Base-by-base conservation (phyloP, 805 yeast genomes). In the Candida schatavii region DNA sequence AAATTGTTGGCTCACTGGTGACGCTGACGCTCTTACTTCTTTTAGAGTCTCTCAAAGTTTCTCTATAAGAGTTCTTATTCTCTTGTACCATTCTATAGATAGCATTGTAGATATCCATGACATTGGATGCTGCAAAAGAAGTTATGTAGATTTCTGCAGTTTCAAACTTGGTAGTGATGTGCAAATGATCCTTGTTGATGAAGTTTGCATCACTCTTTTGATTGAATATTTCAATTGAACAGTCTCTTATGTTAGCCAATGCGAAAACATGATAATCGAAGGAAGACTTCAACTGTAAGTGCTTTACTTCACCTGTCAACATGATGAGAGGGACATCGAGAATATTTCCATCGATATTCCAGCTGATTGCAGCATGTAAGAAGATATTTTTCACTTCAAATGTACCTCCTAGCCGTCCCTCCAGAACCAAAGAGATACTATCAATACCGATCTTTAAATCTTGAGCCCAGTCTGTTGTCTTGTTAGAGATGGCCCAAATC, bases 261-360 rank as follows among this genome's bases (percentile, higher is more conserved):
- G 87, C 75, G 58, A 93, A 89, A 14, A 87, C 78, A 56, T 91
- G 97, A 57, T 81, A 88, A 57, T 93, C 98, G 52, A 91, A 80
- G 0, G 89, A 81, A 3, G 82, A 64, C 52, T 84, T 85, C 2
- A 77, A 52, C 21, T 81, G 79, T 17, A 87, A 51, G 3, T 70
- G 64, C 2, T 68, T 79, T 25, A 88, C 56, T 0, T 83, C 81
- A 3, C 79, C 67, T 0, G 83, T 71, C 2, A 85, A 56, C 18
- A 81, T 72, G 2, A 91, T 82, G 44, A 86, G 59, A 0, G 98
- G 97, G 7, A 83, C 70, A 32, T 69, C 77, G 22, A 72, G 61
- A 4, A 65, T 55, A 3, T 66, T 63, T 10, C 54, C 49, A 5
- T 62, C 64, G 11, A 68, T 55, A 21, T 78, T 77, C 95, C 96